A percentile compares a stretch with the other conserved stretches of the same genome.
Evolutionary conservation across 2,329 filamentous ascomycete genomes (phyloP).

Genomic region (Epichloe baconii): DNA sequence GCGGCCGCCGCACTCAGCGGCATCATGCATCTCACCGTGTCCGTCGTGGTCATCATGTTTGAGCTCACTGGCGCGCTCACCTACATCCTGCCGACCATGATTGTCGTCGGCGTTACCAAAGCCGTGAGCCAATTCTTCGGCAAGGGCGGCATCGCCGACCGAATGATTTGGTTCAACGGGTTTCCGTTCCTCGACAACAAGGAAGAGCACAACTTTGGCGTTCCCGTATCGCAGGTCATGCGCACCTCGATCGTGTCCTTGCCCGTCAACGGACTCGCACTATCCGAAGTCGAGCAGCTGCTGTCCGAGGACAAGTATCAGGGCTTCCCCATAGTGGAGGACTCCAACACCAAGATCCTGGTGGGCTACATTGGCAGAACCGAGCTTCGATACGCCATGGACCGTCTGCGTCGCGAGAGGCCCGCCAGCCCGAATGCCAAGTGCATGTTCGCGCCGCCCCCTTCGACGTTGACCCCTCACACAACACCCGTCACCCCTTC

Average conservation of each 20-base stretch:
- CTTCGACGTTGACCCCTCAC: constrained; percentile 14
- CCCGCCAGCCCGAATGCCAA: constrained; percentile 51
- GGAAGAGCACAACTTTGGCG: constrained; percentile 92
- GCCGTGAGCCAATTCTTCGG: constrained; percentile 80
- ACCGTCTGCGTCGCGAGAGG: constrained; percentile 61
- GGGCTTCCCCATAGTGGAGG: constrained; percentile 84
- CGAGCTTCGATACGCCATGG: constrained; percentile 81
- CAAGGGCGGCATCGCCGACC: constrained; percentile 93
- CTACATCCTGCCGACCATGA: constrained; percentile 97
- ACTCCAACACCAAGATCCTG: constrained; percentile 54
- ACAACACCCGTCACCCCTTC: constrained; percentile 30
- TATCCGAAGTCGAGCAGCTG: constrained; percentile 65
- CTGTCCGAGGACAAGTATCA: constrained; percentile 72
- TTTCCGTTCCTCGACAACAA: constrained; percentile 96
- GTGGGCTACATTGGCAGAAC: constrained; percentile 88
- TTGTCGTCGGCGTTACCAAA: constrained; percentile 94
- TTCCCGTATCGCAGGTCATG: constrained; percentile 87
- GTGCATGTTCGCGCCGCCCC: constrained; percentile 55
- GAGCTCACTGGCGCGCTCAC: constrained; percentile 94
- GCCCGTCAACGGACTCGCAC: constrained; percentile 57
- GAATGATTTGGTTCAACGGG: constrained; percentile 98
- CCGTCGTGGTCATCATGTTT: constrained; percentile 98
- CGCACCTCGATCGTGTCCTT: constrained; percentile 62
- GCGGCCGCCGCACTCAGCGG: constrained; percentile 84
- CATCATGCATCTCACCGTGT: constrained; percentile 96